Percentiles rank a stretch among this genome's conserved stretches.
These are phyloP conservation scores for Mortierella sp. DNA, from an alignment of 371 early-diverging fungal genomes.

Conservation along the genomic window DNA sequence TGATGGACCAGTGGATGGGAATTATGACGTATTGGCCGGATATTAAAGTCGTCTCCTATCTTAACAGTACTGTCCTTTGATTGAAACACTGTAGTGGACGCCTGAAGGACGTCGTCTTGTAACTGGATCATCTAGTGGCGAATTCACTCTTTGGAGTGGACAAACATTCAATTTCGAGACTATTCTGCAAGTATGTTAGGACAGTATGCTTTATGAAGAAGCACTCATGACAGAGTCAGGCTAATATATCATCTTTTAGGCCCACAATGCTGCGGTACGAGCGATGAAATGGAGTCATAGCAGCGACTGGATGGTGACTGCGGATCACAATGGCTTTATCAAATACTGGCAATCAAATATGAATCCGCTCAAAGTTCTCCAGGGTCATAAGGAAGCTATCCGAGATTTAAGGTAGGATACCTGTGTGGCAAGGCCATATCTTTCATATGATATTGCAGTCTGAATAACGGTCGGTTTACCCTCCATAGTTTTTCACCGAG, in stretches of 20 bases:
- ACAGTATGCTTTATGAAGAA: not conserved
- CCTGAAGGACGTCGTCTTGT: slow-evolving; percentile 99
- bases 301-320: slow-evolving; percentile 97
- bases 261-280: slow-evolving; percentile 96
- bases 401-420: slow-evolving; percentile 88
- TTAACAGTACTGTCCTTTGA: too few relatives aligned
- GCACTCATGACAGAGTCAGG: not conserved
- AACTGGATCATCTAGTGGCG: slow-evolving; percentile 98
- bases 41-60: not conserved
- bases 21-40: not conserved
- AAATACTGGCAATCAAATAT: slow-evolving; percentile 99
- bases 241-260: slow-evolving; percentile 59
- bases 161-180: slow-evolving; percentile 99
- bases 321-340: slow-evolving; percentile 96
- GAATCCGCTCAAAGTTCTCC: slow-evolving; percentile 96
- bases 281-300: slow-evolving; percentile 99
- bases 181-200: slow-evolving; percentile 86
- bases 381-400: slow-evolving; percentile 95
- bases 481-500: slow-evolving; percentile 82
- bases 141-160: slow-evolving; percentile 99
- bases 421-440: too few relatives aligned
- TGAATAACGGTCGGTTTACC: not conserved
- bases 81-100: slow-evolving; percentile 86
- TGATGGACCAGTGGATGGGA: not conserved
- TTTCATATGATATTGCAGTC: not conserved